Evolutionary conservation across 257 asterid genomes (phyloP), one percentile per base, ranked within the genome.

Genomic region (Thymus quinquecostatus): DNA sequence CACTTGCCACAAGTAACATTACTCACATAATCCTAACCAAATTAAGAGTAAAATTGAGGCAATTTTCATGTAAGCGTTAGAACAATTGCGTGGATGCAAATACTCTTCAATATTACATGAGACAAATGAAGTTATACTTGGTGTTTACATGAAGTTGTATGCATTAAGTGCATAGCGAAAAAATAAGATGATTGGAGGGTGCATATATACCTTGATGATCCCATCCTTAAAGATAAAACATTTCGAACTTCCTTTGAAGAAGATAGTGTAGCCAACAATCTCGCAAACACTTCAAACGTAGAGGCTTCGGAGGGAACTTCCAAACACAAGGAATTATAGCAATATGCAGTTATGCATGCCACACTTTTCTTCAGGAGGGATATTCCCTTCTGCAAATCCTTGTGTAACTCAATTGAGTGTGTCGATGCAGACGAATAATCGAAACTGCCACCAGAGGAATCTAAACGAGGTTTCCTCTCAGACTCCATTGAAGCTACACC

Each of bases 361-460:
- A 95, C 99, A 57, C 97, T 95, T 82, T 89, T 92, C 92, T 95
- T 95, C 61, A 95, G 96, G 82, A 95, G 99, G 55, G 98, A 91
- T 70, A 95, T 89, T 81, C 98, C 99, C 89, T 95, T 95, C 87
- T 92, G 98, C 88, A 95, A 82, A 83, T 95, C 99, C 87, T 86
- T 90, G 83, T 95, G 99, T 41, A 74, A 81, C 82, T 92, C 98
- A 68, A 80, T 60, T 32, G 99, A 88, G 79, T 92, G 99, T 14
- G 88, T 87, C 60, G 98, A 95, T 69, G 96, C 96, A 68, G 96
- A 86, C 64, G 96, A 70, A 76, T 73, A 85, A 77, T 79, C 89
- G 83, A 91, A 89, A 80, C 98, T 83, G 63, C 89, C 90, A 60
- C 87, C 80, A 64, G 95, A 75, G 56, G 96, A 83, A 49, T 95